phyloP scores from a whole-genome alignment of 2,329 filamentous ascomycete species.

The Aspergillus puulaauensis region DNA sequence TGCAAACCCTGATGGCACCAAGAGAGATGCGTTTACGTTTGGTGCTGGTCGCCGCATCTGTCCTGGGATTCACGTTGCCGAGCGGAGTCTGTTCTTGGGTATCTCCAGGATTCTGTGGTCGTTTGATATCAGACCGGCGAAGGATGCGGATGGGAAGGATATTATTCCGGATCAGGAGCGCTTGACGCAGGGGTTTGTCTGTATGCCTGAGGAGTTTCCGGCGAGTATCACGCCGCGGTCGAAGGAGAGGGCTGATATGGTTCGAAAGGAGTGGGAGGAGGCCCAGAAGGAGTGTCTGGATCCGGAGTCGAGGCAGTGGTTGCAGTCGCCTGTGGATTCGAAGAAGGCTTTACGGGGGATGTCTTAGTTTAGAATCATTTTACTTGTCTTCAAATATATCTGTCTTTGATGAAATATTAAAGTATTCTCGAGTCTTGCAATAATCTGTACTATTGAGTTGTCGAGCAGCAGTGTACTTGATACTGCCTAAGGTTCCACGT shows the following conservation, averaged over 20 bases:
- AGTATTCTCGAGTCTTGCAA: neutral
- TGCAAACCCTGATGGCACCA: constrained; percentile 36
- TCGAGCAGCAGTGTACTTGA: too few species aligned
- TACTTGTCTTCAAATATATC: too few species aligned
- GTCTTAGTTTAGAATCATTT: neutral
- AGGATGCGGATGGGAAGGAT: constrained; percentile 29
- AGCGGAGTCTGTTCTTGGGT: constrained; percentile 49
- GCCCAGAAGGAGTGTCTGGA: neutral
- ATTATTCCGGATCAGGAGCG: constrained; percentile 41
- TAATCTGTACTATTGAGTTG: too few species aligned
- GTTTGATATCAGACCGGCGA: constrained; percentile 40
- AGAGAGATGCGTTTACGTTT: constrained; percentile 56
- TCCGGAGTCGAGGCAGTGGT: neutral
- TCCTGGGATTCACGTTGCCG: constrained; percentile 57
- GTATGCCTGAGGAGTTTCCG: constrained; percentile 43
- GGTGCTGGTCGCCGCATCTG: constrained; percentile 59
- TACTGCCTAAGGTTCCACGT: too few species aligned
- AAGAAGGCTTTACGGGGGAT: neutral
- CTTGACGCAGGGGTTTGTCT: constrained; percentile 46
- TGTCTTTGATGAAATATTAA: neutral
- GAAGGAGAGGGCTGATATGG: constrained; percentile 25
- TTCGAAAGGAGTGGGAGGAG: neutral
- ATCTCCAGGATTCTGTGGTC: constrained; percentile 52
- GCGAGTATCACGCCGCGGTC: constrained; percentile 38
- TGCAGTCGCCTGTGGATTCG: neutral